These are phyloP conservation scores for Linum lewisii DNA, from an alignment of 345 rosid species.

Conservation along the genomic window DNA sequence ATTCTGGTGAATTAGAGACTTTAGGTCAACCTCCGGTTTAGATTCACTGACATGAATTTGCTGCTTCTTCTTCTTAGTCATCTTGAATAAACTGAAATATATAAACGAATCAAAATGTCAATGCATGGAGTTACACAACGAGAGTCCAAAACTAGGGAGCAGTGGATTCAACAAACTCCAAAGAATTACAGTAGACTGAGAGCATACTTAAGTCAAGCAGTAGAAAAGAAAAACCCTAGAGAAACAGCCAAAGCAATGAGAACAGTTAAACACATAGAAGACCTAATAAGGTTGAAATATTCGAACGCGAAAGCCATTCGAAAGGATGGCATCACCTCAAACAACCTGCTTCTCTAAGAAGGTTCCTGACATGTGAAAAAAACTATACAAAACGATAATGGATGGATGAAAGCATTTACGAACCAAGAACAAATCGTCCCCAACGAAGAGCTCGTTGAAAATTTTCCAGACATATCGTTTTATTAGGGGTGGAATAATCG, in stretches of 20 bases:
- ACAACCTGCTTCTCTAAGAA: neutral
- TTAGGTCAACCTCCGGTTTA: slow-evolving; percentile 23
- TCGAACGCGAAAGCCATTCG: neutral
- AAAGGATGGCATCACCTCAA: neutral
- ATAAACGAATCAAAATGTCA: neutral
- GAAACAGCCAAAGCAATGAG: neutral
- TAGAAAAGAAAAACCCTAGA: neutral
- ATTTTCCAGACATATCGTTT: neutral
- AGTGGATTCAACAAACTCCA: neutral
- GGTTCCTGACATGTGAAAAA: neutral
- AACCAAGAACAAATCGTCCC: neutral
- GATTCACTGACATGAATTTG: slow-evolving; percentile 10
- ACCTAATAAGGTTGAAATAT: neutral
- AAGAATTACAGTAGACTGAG: neutral
- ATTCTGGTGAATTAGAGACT: slow-evolving; percentile 38
- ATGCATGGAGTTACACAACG: neutral
- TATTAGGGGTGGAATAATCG: neutral
- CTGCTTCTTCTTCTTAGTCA: slow-evolving; percentile 48
- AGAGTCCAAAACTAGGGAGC: neutral
- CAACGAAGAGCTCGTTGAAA: neutral
- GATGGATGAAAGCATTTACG: neutral
- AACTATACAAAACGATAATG: no score
- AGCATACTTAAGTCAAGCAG: neutral
- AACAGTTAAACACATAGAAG: neutral
- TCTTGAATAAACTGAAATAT: neutral